These are phyloP conservation scores for Themeda triandra DNA, from an alignment of 176 grass and related monocot genomes.

Conservation along the genomic window DNA sequence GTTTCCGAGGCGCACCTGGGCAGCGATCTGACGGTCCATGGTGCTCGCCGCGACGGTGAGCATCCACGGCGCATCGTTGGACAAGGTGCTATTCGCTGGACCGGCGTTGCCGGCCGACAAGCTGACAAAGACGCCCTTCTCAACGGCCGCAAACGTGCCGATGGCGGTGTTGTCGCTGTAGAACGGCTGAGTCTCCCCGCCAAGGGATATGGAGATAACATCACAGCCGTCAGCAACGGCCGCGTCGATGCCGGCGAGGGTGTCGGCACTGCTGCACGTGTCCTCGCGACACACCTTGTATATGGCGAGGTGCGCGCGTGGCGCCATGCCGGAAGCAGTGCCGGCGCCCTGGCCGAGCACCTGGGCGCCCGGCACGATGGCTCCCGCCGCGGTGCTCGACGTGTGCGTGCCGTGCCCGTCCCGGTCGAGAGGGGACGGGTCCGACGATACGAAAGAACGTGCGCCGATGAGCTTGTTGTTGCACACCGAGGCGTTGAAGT, in stretches of 20 bases:
- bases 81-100: slow-evolving; percentile 32
- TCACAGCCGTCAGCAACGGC: slow-evolving; percentile 19
- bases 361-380: too few species aligned
- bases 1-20: slow-evolving; percentile 33
- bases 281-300: slow-evolving; percentile 40
- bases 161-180: slow-evolving; percentile 40
- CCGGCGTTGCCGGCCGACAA: slow-evolving; percentile 37
- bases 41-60: slow-evolving; percentile 5
- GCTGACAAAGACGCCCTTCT: slow-evolving; percentile 52
- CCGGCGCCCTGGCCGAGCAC: too few species aligned
- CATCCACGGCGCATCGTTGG: slow-evolving; percentile 1
- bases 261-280: too few species aligned
- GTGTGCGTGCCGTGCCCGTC: too few species aligned
- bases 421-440: too few species aligned
- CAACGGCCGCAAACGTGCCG: slow-evolving; percentile 39
- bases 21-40: slow-evolving; percentile 45
- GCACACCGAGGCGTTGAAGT: too few species aligned
- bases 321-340: neutral
- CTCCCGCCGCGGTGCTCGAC: too few species aligned
- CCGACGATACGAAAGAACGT: too few species aligned
- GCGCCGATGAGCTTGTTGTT: too few species aligned
- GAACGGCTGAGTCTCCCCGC: neutral
- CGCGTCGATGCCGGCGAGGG: neutral
- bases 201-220: slow-evolving; percentile 34
- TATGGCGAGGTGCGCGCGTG: slow-evolving; percentile 51